Base-by-base conservation (phyloP, 441 rosid species). In the Pelargonium australe region DNA sequence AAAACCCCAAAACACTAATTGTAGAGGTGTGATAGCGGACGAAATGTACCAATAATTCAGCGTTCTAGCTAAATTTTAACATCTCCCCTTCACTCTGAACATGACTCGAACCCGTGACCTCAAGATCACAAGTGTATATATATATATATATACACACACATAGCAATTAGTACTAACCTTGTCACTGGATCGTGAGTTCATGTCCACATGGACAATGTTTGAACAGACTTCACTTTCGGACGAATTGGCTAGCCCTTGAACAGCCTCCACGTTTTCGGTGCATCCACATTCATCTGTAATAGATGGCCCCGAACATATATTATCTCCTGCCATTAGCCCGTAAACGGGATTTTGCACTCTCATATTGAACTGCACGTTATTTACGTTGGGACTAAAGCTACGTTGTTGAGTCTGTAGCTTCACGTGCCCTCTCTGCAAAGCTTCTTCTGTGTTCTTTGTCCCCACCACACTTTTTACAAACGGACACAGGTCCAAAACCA, bases 401-500 rank as follows among this genome's bases (percentile, higher is more conserved):
- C 67, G 72, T 31, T 75, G 82, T 66, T 73, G 77, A 79, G 62
- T 60, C 73, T 78, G 81, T 70, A 74, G 65, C 66, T 53, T 70
- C 63, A 73, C 70, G 72, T 76, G 80, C 66, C 70, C 75, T 66
- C 61, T 57, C 16, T 58, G 67, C 9, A 62, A 69, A 40, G 68
- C 63, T 69, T 68, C 81, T 64, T 76, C 78, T 74, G 72, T 73
- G 47, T 68, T 75, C 67, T 77, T 79, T 40, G 82, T 64, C 63
- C 83, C 86, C 58, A 83, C 78, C 10, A 80, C 75, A 68, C 77
- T 70, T 10, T 63, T 68, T 66, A 80, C 72, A 72, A 82, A 88
- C 8, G 86, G 81, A 47, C 76, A 86, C 75, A 91, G 79, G 82
- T 94, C 77, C 78, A 94, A 78, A 67, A 84, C 79, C 61, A 84